Evolutionary conservation across 768 basidiomycete species (phyloP).

Genomic region (Rubroboletus pulcherrimus): DNA sequence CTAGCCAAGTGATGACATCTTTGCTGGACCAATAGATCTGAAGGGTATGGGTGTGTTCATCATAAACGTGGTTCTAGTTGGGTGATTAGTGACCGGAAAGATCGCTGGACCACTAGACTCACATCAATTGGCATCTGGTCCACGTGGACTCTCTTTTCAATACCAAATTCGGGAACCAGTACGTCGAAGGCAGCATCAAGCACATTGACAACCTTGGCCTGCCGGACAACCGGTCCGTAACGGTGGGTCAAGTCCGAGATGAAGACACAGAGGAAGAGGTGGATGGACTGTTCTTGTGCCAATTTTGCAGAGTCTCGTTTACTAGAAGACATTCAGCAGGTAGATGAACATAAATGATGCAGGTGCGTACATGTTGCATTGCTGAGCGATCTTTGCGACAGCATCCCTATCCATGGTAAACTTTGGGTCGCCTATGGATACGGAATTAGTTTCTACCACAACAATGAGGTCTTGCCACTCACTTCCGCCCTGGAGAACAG

Average conservation of each 20-base stretch:
- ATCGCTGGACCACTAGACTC: conserved; percentile 27
- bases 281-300: conserved; percentile 94
- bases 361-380: conserved; percentile 84
- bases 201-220: conserved; percentile 92
- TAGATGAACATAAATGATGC: background rate
- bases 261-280: conserved; percentile 91
- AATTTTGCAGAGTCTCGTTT: conserved; percentile 89
- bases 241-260: conserved; percentile 91
- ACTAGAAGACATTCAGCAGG: conserved; percentile 36
- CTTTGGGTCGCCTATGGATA: conserved; percentile 61
- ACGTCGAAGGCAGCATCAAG: conserved; percentile 99
- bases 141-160: conserved; percentile 97
- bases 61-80: conserved; percentile 85
- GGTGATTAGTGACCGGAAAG: conserved; percentile 14
- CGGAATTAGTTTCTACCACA: conserved; percentile 3
- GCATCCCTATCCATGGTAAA: conserved; percentile 98
- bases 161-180: conserved; percentile 92
- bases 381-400: conserved; percentile 95
- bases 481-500: conserved; percentile 72
- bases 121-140: conserved; percentile 99
- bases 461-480: conserved; percentile 21
- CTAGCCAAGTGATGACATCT: conserved; percentile 93
- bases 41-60: conserved; percentile 89
- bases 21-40: conserved; percentile 95
- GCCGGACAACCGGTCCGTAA: conserved; percentile 92